These are phyloP conservation scores for Biscogniauxia marginata DNA, from an alignment of 2,329 filamentous ascomycete genomes.

Conservation along the genomic window DNA sequence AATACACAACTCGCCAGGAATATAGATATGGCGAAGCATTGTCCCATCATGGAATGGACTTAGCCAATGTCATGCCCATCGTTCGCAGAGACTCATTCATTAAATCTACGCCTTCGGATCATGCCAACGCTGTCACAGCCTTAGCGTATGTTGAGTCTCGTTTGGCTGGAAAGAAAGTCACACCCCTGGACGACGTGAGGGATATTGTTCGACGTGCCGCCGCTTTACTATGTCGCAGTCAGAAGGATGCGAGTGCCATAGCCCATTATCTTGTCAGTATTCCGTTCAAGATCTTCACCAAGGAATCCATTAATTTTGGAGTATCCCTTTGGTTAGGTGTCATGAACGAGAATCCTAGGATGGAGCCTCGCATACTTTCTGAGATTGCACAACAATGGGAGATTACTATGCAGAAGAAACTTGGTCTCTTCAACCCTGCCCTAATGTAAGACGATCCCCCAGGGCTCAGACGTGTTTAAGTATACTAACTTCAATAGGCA, in stretches of 20 bases:
- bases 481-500: slow-evolving; percentile 49
- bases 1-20: slow-evolving; percentile 95
- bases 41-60: slow-evolving; percentile 65
- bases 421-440: slow-evolving; percentile 76
- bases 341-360: slow-evolving; percentile 89
- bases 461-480: background rate
- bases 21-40: slow-evolving; percentile 83
- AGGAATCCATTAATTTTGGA: slow-evolving; percentile 92
- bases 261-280: slow-evolving; percentile 87
- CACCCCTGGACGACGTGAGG: slow-evolving; percentile 72
- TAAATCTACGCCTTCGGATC: slow-evolving; percentile 51
- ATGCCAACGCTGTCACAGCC: slow-evolving; percentile 60
- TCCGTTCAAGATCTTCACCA: slow-evolving; percentile 89
- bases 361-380: slow-evolving; percentile 81
- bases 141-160: slow-evolving; percentile 72
- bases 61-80: slow-evolving; percentile 59
- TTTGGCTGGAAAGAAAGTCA: slow-evolving; percentile 65
- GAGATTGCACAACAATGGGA: slow-evolving; percentile 94
- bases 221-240: slow-evolving; percentile 77
- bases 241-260: slow-evolving; percentile 73
- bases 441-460: slow-evolving; percentile 52
- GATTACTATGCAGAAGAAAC: slow-evolving; percentile 69
- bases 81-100: slow-evolving; percentile 53
- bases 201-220: slow-evolving; percentile 83
- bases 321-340: slow-evolving; percentile 96